Percentiles rank a stretch among this genome's conserved stretches.
phyloP scores from a whole-genome alignment of 2,329 filamentous ascomycete species.

The Talaromyces marneffei region DNA sequence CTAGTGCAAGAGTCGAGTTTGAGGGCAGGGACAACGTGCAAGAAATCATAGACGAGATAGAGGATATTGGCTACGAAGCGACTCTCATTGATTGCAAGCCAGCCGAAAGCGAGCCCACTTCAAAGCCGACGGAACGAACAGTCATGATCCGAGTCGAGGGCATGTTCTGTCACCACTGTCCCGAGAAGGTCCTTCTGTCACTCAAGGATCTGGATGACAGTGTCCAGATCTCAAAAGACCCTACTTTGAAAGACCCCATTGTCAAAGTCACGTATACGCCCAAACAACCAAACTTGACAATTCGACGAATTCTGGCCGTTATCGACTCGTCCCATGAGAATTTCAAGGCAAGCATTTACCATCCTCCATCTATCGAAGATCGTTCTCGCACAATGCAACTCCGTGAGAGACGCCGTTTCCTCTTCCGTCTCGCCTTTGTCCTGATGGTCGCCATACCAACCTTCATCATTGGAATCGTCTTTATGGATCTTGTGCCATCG shows the following conservation, averaged over 20 bases:
- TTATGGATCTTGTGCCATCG: slow-evolving; percentile 72
- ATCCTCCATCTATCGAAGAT: slow-evolving; percentile 78
- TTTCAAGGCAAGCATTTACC: slow-evolving; percentile 65
- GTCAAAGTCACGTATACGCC: slow-evolving; percentile 67
- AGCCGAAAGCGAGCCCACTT: slow-evolving; percentile 24
- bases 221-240: slow-evolving; percentile 33
- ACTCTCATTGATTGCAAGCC: slow-evolving; percentile 46
- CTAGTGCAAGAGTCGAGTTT: slow-evolving; percentile 47
- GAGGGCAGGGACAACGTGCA: slow-evolving; percentile 41
- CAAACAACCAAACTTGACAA: slow-evolving; percentile 61
- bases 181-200: slow-evolving; percentile 39
- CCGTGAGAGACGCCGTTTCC: slow-evolving; percentile 62
- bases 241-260: slow-evolving; percentile 59
- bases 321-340: slow-evolving; percentile 62
- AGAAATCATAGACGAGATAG: slow-evolving; percentile 45
- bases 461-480: slow-evolving; percentile 81
- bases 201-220: slow-evolving; percentile 40
- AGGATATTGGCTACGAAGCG: slow-evolving; percentile 61
- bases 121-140: slow-evolving; percentile 42
- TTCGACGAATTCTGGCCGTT: slow-evolving; percentile 64
- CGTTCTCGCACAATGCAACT: slow-evolving; percentile 66
- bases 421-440: slow-evolving; percentile 66
- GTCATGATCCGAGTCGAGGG: slow-evolving; percentile 63
- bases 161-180: slow-evolving; percentile 70
- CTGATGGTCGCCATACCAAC: slow-evolving; percentile 69